Conservation (phyloP, 2,329 filamentous ascomycete species). For the Colletotrichum zoysiae region DNA sequence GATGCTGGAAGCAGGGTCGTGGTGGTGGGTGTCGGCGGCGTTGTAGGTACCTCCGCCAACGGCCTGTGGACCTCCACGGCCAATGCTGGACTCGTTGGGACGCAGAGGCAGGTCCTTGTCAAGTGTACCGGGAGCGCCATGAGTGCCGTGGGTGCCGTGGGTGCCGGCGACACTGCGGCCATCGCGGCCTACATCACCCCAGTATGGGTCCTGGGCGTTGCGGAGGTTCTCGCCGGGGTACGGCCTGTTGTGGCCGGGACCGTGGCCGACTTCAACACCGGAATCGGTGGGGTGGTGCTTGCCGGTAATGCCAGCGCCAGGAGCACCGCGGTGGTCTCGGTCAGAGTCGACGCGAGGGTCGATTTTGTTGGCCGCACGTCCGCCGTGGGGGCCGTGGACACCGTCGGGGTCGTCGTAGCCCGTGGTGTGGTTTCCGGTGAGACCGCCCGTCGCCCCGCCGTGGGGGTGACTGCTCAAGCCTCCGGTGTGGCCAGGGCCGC, state of each 20-base stretch:
- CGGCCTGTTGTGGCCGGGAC: slow-evolving; percentile 12
- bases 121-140: neutral
- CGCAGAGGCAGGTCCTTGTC: slow-evolving; percentile 38
- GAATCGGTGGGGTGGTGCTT: slow-evolving; percentile 33
- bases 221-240: neutral
- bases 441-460: slow-evolving; percentile 50
- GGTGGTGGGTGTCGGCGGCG: slow-evolving; percentile 19
- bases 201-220: slow-evolving; percentile 29
- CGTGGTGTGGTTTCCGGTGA: slow-evolving; percentile 32
- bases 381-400: slow-evolving; percentile 26
- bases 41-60: slow-evolving; percentile 36
- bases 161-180: neutral
- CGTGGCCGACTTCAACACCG: slow-evolving; percentile 31
- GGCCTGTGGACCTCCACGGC: slow-evolving; percentile 9
- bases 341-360: slow-evolving; percentile 39
- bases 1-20: slow-evolving; percentile 31
- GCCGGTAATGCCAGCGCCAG: slow-evolving; percentile 18
- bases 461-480: slow-evolving; percentile 45
- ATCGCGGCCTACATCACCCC: slow-evolving; percentile 33
- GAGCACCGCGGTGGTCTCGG: slow-evolving; percentile 41
- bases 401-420: slow-evolving; percentile 30
- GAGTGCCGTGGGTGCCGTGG: neutral
- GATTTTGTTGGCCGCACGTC: slow-evolving; percentile 13
- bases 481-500: slow-evolving; percentile 44
- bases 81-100: slow-evolving; percentile 26